phyloP scores from a whole-genome alignment of 352 stramenopile species.

The Globisporangium irregulare region DNA sequence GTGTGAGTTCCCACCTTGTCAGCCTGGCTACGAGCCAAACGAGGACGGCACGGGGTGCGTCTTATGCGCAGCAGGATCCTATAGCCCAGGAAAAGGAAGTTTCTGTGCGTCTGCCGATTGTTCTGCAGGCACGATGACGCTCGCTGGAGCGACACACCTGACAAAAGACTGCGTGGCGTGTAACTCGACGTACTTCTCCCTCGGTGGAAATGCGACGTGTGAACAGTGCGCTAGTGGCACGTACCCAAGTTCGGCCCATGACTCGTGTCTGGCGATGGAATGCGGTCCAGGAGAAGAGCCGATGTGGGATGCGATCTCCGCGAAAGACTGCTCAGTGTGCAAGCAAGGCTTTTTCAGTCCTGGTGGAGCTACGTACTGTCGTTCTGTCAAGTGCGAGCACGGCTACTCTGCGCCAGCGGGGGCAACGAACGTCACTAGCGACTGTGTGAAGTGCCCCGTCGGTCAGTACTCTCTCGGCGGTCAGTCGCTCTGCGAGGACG shows the following conservation, averaged over 20 bases:
- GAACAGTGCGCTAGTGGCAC: constrained; percentile 29
- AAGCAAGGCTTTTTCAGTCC: constrained; percentile 36
- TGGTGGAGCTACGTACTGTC: constrained; percentile 24
- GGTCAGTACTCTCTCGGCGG: constrained; percentile 38
- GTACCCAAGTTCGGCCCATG: constrained; percentile 22
- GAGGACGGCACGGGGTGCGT: constrained; percentile 27
- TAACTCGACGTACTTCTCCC: constrained; percentile 31
- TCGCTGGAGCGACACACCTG: constrained; percentile 21
- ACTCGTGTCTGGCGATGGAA: constrained; percentile 25
- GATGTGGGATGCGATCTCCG: constrained; percentile 15
- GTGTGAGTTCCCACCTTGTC: constrained; percentile 35
- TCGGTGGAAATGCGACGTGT: constrained; percentile 31
- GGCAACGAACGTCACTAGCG: constrained; percentile 20
- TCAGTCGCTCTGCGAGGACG: constrained; percentile 26
- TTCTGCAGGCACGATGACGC: constrained; percentile 22
- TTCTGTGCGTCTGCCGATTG: constrained; percentile 33
- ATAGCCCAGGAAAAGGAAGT: constrained; percentile 25
- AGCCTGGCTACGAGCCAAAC: constrained; percentile 39
- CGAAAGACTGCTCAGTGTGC: constrained; percentile 31
- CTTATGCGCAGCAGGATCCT: constrained; percentile 27
- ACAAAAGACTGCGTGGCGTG: constrained; percentile 27
- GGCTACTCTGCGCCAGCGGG: constrained; percentile 27
- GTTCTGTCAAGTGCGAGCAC: constrained; percentile 26
- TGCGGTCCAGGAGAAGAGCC: constrained; percentile 31
- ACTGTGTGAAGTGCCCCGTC: constrained; percentile 26